Conservation (phyloP, 2,329 filamentous ascomycete species). For the Neopestalotiopsis rosae region DNA sequence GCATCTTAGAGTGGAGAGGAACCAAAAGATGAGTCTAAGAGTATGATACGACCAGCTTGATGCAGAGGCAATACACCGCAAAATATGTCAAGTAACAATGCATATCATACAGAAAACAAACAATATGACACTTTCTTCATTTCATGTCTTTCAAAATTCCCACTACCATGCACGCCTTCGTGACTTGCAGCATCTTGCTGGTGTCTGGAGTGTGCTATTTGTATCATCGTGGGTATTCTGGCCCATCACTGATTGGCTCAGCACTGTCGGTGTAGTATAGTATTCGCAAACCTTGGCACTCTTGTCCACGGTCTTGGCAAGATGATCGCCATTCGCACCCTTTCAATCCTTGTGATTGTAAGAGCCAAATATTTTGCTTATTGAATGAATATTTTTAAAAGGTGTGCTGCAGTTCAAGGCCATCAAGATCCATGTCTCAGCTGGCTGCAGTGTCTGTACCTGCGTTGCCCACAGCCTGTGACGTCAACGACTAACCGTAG, state of each 20-base stretch:
- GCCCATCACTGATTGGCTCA: neutral
- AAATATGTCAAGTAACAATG: too few species aligned
- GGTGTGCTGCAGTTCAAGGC: neutral
- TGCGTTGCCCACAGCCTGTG: neutral
- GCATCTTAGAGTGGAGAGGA: too few species aligned
- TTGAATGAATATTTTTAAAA: neutral
- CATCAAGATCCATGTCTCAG: neutral
- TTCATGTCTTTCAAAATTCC: too few species aligned
- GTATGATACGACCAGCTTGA: too few species aligned
- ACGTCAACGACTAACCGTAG: constrained; percentile 6
- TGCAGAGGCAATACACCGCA: too few species aligned
- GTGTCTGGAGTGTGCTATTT: neutral
- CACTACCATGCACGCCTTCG: too few species aligned
- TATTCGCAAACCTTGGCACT: neutral
- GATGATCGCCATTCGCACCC: neutral
- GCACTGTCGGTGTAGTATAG: neutral
- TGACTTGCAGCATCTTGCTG: too few species aligned
- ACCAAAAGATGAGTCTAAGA: too few species aligned
- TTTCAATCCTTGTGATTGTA: neutral
- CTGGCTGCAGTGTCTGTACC: neutral
- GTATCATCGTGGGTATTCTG: neutral
- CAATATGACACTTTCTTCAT: too few species aligned
- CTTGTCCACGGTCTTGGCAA: neutral
- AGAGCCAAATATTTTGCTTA: neutral
- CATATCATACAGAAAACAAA: too few species aligned